A percentile compares a stretch with the other conserved stretches of the same genome.
phyloP scores from a whole-genome alignment of 2,329 filamentous ascomycete genomes.

The Beauveria asiatica region DNA sequence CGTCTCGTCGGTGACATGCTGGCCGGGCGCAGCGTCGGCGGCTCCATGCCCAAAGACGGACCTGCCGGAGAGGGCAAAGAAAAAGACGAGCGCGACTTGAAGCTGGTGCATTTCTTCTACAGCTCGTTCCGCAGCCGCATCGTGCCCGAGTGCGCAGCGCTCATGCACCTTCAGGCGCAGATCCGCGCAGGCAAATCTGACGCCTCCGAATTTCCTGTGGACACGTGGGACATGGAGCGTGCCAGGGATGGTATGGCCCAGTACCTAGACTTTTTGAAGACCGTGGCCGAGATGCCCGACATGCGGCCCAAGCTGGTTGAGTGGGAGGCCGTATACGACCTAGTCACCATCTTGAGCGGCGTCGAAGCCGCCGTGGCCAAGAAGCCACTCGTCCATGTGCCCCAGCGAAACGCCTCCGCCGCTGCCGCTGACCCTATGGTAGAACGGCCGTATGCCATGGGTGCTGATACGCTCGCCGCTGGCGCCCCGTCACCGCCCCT shows the following conservation, averaged over 20 bases:
- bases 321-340: slow-evolving; percentile 85
- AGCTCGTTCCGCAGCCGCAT: slow-evolving; percentile 87
- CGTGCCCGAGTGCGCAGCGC: slow-evolving; percentile 86
- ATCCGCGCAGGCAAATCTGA: slow-evolving; percentile 70
- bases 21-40: slow-evolving; percentile 42
- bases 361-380: slow-evolving; percentile 84
- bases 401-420: slow-evolving; percentile 21
- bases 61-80: slow-evolving; percentile 39
- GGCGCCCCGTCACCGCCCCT: slow-evolving; percentile 38
- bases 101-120: slow-evolving; percentile 78
- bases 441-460: slow-evolving; percentile 53
- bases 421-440: slow-evolving; percentile 37
- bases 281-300: slow-evolving; percentile 75
- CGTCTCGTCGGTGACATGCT: slow-evolving; percentile 88
- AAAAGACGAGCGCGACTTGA: slow-evolving; percentile 44
- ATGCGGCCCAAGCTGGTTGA: slow-evolving; percentile 80
- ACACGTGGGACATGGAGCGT: slow-evolving; percentile 95
- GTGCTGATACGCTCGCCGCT: slow-evolving; percentile 13
- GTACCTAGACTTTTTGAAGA: slow-evolving; percentile 88
- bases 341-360: slow-evolving; percentile 78
- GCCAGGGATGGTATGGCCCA: slow-evolving; percentile 93
- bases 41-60: slow-evolving; percentile 30
- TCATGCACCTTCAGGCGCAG: slow-evolving; percentile 88
- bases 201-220: slow-evolving; percentile 82
- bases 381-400: slow-evolving; percentile 52